Evolutionary conservation across 2,329 filamentous ascomycete species (phyloP).

Genomic region (Dactylellina parvicollis): DNA sequence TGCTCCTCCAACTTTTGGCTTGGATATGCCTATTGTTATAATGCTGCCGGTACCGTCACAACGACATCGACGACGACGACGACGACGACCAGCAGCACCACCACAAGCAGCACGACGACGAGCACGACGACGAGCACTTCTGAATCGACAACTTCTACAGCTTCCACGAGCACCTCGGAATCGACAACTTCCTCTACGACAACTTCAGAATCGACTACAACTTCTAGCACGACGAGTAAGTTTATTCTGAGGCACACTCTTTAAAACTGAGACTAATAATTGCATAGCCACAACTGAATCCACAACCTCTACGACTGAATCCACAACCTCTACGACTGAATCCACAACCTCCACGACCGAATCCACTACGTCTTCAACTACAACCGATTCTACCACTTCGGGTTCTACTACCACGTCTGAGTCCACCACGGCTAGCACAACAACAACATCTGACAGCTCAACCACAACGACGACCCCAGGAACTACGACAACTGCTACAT

Average conservation of each 20-base stretch:
- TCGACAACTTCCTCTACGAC: neutral
- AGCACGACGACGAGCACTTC: neutral
- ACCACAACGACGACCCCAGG: neutral
- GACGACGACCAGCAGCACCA: neutral
- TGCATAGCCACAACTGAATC: constrained; percentile 6
- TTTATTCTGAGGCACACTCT: too few species aligned
- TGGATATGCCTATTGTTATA: constrained; percentile 20
- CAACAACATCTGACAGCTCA: too few species aligned
- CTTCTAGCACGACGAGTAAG: too few species aligned
- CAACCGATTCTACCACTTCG: neutral
- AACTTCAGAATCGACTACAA: neutral
- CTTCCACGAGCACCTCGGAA: neutral
- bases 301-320: neutral
- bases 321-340: neutral
- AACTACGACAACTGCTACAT: neutral
- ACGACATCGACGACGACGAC: neutral
- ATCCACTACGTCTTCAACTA: neutral
- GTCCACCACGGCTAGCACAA: too few species aligned
- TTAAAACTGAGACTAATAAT: too few species aligned
- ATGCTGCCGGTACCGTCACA: too few species aligned
- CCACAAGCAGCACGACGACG: neutral
- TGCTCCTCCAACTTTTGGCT: constrained; percentile 20
- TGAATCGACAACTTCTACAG: too few species aligned
- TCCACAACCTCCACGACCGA: too few species aligned
- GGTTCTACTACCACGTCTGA: neutral